A percentile compares a stretch with the other conserved stretches of the same genome.
Conservation (phyloP, 1,284 basidiomycete species). For the Neolentinus lepideus region DNA sequence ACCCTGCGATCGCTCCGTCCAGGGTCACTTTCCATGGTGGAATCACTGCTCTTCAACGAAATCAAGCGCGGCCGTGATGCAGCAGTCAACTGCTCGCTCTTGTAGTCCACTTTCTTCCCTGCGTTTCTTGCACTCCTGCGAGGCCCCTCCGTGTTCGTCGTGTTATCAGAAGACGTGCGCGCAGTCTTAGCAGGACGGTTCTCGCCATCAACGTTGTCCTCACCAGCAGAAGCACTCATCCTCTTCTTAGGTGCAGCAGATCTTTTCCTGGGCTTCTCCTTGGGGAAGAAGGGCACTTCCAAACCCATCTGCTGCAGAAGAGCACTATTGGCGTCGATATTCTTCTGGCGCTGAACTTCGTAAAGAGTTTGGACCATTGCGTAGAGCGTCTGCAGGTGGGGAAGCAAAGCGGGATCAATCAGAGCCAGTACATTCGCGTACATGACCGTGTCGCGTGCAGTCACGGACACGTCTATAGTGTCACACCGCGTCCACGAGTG, state of each 20-base stretch:
- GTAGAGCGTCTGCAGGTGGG: not conserved
- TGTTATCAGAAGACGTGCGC: not conserved
- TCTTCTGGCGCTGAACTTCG: conserved; percentile 36
- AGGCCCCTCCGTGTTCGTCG: conserved; percentile 16
- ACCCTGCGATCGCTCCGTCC: not conserved
- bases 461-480: not conserved
- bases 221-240: conserved; percentile 6
- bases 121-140: conserved; percentile 61
- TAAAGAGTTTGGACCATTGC: conserved; percentile 23
- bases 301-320: conserved; percentile 37
- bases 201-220: conserved; percentile 1
- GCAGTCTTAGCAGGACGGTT: conserved; percentile 3
- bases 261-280: not conserved
- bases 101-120: conserved; percentile 52
- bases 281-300: conserved; percentile 12
- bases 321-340: conserved; percentile 42
- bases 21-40: not conserved
- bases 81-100: conserved; percentile 15
- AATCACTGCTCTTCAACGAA: not conserved
- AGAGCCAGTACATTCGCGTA: not conserved
- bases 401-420: not conserved
- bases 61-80: conserved; percentile 43
- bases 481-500: not conserved
- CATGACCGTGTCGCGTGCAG: not conserved
- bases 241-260: conserved; percentile 12